Evolutionary conservation across 345 rosid genomes (phyloP).

Genomic region (Eucalyptus pauciflora): DNA sequence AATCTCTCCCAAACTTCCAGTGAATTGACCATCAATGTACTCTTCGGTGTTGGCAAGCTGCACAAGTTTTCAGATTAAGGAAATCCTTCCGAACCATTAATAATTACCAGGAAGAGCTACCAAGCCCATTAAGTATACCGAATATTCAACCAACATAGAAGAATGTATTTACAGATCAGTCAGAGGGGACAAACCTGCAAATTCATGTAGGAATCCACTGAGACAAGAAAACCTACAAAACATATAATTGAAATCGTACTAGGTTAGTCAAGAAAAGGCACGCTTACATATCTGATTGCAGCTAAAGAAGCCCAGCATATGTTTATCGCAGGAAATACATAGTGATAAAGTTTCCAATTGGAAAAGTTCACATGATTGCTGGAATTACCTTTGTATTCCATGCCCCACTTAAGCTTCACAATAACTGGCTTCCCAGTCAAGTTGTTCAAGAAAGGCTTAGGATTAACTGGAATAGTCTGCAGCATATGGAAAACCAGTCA

Average conservation of each 20-base stretch:
- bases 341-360: neutral
- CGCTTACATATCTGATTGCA: neutral
- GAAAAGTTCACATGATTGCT: neutral
- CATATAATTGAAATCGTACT: neutral
- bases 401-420: constrained; percentile 90
- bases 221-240: constrained; percentile 75
- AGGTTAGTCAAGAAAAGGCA: neutral
- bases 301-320: neutral
- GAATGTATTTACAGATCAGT: neutral
- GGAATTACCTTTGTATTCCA: constrained; percentile 73
- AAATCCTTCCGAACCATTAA: neutral
- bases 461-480: constrained; percentile 85
- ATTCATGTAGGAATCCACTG: constrained; percentile 97
- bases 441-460: constrained; percentile 87
- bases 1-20: constrained; percentile 87
- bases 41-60: constrained; percentile 92
- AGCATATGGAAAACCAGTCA: neutral
- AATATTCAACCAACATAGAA: neutral
- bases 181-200: constrained; percentile 42
- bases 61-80: neutral
- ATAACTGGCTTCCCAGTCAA: constrained; percentile 79
- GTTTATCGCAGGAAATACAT: neutral
- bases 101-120: neutral
- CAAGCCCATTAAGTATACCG: neutral
- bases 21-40: constrained; percentile 71